phyloP scores from a whole-genome alignment of 2,329 filamentous ascomycete species.

The Diaporthe eres region DNA sequence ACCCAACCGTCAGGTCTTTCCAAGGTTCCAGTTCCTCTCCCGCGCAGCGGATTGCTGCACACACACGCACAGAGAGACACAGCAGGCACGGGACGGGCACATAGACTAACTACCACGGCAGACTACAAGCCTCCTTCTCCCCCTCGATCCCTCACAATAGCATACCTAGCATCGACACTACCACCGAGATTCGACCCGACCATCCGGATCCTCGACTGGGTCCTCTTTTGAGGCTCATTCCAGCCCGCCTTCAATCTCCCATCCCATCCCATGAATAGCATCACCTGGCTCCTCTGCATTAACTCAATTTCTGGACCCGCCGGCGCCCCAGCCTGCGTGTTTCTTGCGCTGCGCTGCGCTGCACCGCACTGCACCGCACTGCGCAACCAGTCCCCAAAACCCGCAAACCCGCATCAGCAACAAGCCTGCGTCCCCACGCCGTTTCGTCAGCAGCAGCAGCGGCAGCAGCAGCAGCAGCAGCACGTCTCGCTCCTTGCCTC shows the following conservation, averaged over 20 bases:
- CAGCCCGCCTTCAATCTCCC: constrained; percentile 25
- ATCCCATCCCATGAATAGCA: constrained; percentile 26
- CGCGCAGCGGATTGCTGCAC: background rate
- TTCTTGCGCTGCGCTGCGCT: constrained; percentile 25
- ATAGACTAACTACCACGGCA: background rate
- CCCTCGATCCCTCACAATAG: constrained; percentile 32
- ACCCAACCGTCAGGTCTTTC: constrained; percentile 26
- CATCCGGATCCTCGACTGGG: constrained; percentile 21
- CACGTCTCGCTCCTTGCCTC: constrained; percentile 17
- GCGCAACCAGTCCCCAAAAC: constrained; percentile 9
- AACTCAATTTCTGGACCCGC: constrained; percentile 34
- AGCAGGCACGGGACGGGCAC: background rate
- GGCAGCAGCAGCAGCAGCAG: background rate
- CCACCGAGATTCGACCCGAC: constrained; percentile 28
- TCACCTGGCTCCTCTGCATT: constrained; percentile 26
- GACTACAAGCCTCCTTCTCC: constrained; percentile 11
- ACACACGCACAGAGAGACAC: background rate
- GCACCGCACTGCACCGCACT: background rate
- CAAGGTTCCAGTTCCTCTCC: constrained; percentile 14
- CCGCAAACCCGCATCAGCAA: background rate
- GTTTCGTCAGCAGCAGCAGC: constrained; percentile 22
- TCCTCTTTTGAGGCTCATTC: constrained; percentile 27
- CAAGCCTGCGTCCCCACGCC: constrained; percentile 22
- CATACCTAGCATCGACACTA: constrained; percentile 17
- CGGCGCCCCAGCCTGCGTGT: constrained; percentile 23